Conservation (phyloP, 2,329 filamentous ascomycete species). For the Aspergillus sp. region DNA sequence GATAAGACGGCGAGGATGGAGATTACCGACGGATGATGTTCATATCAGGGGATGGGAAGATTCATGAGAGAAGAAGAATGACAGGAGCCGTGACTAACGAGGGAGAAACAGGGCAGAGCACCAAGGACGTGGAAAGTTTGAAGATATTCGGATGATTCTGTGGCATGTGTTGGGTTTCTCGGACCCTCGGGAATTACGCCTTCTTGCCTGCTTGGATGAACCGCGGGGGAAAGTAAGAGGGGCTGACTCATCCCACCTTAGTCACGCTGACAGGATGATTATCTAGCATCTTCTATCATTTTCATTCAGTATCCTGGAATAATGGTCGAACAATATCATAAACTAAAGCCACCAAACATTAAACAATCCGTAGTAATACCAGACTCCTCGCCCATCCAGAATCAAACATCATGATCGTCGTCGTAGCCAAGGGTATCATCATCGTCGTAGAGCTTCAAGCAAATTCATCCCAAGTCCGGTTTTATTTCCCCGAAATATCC, state of each 20-base stretch:
- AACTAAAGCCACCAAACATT: background rate
- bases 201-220: background rate
- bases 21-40: background rate
- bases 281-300: slow-evolving; percentile 12
- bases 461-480: too few relatives aligned
- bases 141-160: background rate
- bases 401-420: background rate
- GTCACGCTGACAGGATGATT: background rate
- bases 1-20: slow-evolving; percentile 1
- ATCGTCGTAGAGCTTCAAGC: too few relatives aligned
- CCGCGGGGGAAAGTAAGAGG: slow-evolving; percentile 8
- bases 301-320: background rate
- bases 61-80: background rate
- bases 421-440: background rate
- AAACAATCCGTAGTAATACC: background rate
- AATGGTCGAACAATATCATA: too few relatives aligned
- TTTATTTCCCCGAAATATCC: slow-evolving; percentile 60
- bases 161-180: slow-evolving; percentile 10
- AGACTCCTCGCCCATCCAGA: background rate
- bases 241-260: slow-evolving; percentile 13
- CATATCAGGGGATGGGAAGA: background rate
- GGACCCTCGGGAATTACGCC: slow-evolving; percentile 13
- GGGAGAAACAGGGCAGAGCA: background rate
- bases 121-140: background rate
- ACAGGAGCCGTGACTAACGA: too few relatives aligned